Evolutionary conservation across 176 grass and related monocot species (phyloP), one percentile per base, ranked within the genome.

Genomic region (Cymbopogon citratus): DNA sequence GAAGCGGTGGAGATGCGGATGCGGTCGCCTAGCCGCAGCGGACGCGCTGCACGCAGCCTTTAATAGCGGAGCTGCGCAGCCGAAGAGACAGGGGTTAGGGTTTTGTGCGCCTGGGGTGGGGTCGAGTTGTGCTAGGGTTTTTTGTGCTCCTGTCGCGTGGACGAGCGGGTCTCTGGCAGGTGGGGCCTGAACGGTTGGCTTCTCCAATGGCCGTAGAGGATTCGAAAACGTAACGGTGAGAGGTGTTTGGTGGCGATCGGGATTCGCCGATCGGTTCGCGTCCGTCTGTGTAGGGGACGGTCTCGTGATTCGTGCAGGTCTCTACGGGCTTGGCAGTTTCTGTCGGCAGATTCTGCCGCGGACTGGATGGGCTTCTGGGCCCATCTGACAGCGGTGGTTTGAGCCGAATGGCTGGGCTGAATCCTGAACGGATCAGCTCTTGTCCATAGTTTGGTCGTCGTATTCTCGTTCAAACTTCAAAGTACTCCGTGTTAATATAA

Each of bases 111-210:
- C 28, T 5, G 40, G 40, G 23, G 9, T 38, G 59, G 57, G 12
- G 52, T n/a, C 21, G 21, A 10, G 34, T 3, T n/a, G n/a, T n/a
- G n/a, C 13, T 89, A 85, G 87, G 87, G 87, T 89, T 85, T 85
- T 85, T 81, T 52, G 35, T n/a, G 24, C 9, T 26, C 24, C 38
- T 5, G 38, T 15, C 21, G 39, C 14, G 35, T 19, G 26, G 59
- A 9, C 60, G 26, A n/a, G 63, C 8, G 52, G 13, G 63, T 15
- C 4, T 18, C 73, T 82, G 78, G 12, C 45, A 6, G 7, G 57
- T 51, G 73, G 83, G 87, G 0, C 57, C 38, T 0, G 0, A 5
- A 12, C 29, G 21, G 8, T 24, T 25, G 7, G 4, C 64, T 15
- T 15, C 19, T 60, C 84, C 70, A 68, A 75, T 80, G 19, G 61